Evolutionary conservation across 2,329 filamentous ascomycete species (phyloP), one percentile per base, ranked within the genome.

Genomic region (Aspergillus cejpii): DNA sequence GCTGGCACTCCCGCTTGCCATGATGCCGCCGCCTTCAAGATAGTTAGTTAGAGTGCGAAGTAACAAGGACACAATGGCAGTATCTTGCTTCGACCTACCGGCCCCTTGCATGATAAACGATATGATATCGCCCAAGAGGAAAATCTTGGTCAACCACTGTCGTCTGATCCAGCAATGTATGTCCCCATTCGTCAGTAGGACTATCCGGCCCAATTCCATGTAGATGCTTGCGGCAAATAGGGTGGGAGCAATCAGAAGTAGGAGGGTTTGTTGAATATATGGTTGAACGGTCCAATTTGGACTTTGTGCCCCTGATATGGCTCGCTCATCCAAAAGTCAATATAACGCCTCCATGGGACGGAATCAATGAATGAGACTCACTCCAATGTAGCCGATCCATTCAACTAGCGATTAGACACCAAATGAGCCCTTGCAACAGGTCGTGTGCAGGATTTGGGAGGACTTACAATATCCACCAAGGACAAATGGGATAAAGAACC

Each of bases 401-500:
- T 28, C 27, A 12, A 28, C 27, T 28, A 11, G 26, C n/a, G 2
- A 28, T 28, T n/a, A 28, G 26, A 28, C 26, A n/a, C 26, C 26
- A 28, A 28, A n/a, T 28, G 11, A 28, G 26, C 26, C 8, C 26
- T n/a, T 28, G 26, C 26, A 11, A 6, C 8, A n/a, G 27, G 1
- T 28, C 3, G 27, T 28, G 26, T 28, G 26, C 26, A 28, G 3
- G 6, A 2, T 1, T 19, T 36, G 14, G 1, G 10, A 8, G 7
- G 6, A 56, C 66, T 42, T 59, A 71, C 68, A 67, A 3, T 67
- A 17, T 21, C 67, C 62, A 8, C 69, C 69, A 5, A 69, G 44
- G 5, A 59, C 48, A 14, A 71, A 70, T 1, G 60, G 51, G 10
- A 62, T 53, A 31, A 75, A 75, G 52, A 74, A 79, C 68, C 73